A percentile compares a stretch with the other conserved stretches of the same genome.
Evolutionary conservation across 2,329 filamentous ascomycete species (phyloP).

Genomic region (Botrytis galanthina): DNA sequence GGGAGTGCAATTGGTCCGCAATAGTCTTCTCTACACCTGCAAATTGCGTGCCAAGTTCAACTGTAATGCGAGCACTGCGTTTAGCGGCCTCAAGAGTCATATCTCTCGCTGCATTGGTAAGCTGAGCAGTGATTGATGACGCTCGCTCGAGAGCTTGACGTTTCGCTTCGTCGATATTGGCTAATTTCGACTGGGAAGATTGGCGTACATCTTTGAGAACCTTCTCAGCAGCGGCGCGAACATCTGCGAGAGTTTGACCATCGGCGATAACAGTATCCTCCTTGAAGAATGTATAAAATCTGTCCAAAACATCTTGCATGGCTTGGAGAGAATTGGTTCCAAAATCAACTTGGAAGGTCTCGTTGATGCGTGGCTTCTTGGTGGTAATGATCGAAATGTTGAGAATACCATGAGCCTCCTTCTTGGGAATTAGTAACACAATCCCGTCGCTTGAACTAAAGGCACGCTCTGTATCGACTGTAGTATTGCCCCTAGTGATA

Average conservation of each 20-base stretch:
- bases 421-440: constrained; percentile 47
- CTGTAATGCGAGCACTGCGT: constrained; percentile 33
- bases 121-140: constrained; percentile 23
- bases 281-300: constrained; percentile 30
- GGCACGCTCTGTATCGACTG: constrained; percentile 47
- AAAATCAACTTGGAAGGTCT: constrained; percentile 60
- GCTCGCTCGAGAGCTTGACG: constrained; percentile 30
- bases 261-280: constrained; percentile 26
- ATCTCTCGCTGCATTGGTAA: constrained; percentile 31
- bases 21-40: constrained; percentile 40
- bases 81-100: constrained; percentile 35
- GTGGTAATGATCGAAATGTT: constrained; percentile 58
- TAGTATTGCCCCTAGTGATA: constrained; percentile 49
- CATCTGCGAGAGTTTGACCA: constrained; percentile 25
- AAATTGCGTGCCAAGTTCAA: constrained; percentile 32
- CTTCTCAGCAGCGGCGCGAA: constrained; percentile 27
- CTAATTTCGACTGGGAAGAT: constrained; percentile 27
- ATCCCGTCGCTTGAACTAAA: constrained; percentile 39
- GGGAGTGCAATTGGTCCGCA: constrained; percentile 37
- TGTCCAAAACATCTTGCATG: constrained; percentile 32
- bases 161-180: constrained; percentile 29
- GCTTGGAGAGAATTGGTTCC: constrained; percentile 39
- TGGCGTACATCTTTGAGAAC: constrained; percentile 29
- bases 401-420: constrained; percentile 57
- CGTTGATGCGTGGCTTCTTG: constrained; percentile 58